Evolutionary conservation across 1,139 yeast genomes (phyloP).

Genomic region (Blastobotrys apis): DNA sequence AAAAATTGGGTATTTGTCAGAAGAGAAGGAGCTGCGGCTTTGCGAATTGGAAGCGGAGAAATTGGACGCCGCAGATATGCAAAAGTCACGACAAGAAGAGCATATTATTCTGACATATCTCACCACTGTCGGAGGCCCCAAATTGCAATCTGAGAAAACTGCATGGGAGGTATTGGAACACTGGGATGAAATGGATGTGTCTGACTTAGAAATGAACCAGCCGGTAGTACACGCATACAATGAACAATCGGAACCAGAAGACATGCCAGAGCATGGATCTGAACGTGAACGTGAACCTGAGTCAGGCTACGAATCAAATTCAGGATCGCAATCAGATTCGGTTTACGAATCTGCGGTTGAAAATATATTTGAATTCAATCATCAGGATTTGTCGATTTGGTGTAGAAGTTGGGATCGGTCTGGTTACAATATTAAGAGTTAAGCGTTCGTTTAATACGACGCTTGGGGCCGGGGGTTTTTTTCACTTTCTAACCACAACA

Average conservation of each 20-base stretch:
- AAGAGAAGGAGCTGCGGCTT: conserved; percentile 2
- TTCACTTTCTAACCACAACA: not conserved
- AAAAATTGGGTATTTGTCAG: no score
- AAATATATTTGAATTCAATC: no score
- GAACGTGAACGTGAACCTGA: no score
- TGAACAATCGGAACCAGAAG: no score
- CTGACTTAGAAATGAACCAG: no score
- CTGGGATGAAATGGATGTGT: no score
- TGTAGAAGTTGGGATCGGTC: conserved; percentile 3
- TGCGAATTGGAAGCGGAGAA: conserved; percentile 2
- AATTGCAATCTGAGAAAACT: not conserved
- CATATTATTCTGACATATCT: conserved; percentile 11
- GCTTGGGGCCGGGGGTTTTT: not conserved
- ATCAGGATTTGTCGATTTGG: conserved; percentile 2
- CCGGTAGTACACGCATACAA: no score
- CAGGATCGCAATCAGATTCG: not conserved
- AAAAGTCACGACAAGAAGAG: conserved; percentile 11
- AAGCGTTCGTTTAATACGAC: no score
- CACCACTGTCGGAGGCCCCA: conserved; percentile 7
- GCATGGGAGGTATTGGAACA: not conserved
- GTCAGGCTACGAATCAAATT: not conserved
- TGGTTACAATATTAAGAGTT: conserved; percentile 6
- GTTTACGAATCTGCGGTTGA: not conserved
- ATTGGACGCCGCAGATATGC: conserved; percentile 10
- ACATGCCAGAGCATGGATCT: no score